Evolutionary conservation across 208 protist species (phyloP).

Genomic region (Trypanosoma theileri): DNA sequence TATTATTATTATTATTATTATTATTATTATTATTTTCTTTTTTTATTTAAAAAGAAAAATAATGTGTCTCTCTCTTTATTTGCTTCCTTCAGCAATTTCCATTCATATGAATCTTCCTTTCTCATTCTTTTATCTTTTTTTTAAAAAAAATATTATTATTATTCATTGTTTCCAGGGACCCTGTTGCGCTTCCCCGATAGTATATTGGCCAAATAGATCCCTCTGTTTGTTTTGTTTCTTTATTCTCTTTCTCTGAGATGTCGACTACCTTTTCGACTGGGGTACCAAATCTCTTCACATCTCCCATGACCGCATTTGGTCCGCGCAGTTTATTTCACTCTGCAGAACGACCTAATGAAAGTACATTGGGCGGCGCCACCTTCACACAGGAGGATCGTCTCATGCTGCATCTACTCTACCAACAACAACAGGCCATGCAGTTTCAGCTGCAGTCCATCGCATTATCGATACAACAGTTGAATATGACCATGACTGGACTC

Average conservation of each 20-base stretch:
- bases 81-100: too few relatives aligned
- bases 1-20: too few relatives aligned
- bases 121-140: slow-evolving; percentile 4
- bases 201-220: background rate
- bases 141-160: too few relatives aligned
- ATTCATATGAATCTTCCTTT: background rate
- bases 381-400: slow-evolving; percentile 76
- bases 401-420: slow-evolving; percentile 73
- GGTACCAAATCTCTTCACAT: slow-evolving; percentile 29
- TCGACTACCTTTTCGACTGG: slow-evolving; percentile 19
- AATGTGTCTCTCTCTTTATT: too few relatives aligned
- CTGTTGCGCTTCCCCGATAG: too few relatives aligned
- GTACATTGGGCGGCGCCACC: slow-evolving; percentile 6
- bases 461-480: slow-evolving; percentile 70
- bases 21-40: too few relatives aligned
- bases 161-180: background rate
- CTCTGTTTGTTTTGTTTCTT: slow-evolving; percentile 21
- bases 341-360: slow-evolving; percentile 10
- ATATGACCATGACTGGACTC: slow-evolving; percentile 26
- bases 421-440: slow-evolving; percentile 82
- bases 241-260: slow-evolving; percentile 11
- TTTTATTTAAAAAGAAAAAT: too few relatives aligned
- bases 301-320: slow-evolving; percentile 23
- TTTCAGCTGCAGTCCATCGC: slow-evolving; percentile 77
- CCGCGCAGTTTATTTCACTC: slow-evolving; percentile 25